Conservation (phyloP, 768 basidiomycete genomes). For the Suillus decipiens region DNA sequence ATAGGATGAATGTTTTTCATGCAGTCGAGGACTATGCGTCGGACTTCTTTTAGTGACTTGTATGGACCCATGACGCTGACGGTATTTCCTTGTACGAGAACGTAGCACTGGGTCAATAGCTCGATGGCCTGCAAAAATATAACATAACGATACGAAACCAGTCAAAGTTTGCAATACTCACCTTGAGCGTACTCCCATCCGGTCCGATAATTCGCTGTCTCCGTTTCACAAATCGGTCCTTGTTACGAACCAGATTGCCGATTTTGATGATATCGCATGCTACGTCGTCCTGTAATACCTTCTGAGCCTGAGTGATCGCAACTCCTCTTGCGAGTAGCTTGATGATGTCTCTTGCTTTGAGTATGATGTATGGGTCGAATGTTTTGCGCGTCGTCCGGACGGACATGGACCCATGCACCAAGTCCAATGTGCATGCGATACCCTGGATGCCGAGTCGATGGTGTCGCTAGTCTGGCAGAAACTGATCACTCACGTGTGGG, state of each 20-base stretch:
- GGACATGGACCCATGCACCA: conserved; percentile 97
- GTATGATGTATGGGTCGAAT: conserved; percentile 92
- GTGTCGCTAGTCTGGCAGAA: neutral
- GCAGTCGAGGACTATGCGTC: conserved; percentile 95
- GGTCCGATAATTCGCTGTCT: conserved; percentile 97
- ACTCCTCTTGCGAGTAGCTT: conserved; percentile 95
- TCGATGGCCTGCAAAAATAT: conserved; percentile 81
- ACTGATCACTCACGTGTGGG: conserved; percentile 55
- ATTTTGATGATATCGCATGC: conserved; percentile 99
- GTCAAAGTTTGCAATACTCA: conserved; percentile 29
- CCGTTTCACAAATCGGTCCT: conserved; percentile 95
- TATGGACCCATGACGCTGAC: conserved; percentile 98
- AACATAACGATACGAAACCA: conserved; percentile 11
- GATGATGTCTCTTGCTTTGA: conserved; percentile 95
- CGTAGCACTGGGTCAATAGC: conserved; percentile 93
- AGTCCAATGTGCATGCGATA: conserved; percentile 86
- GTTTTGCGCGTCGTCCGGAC: conserved; percentile 97
- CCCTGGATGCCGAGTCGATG: conserved; percentile 50
- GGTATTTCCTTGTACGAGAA: conserved; percentile 96
- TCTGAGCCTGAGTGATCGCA: conserved; percentile 78
- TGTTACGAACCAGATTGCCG: conserved; percentile 90
- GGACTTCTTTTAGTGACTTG: conserved; percentile 94
- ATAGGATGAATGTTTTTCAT: conserved; percentile 99
- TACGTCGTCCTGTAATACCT: conserved; percentile 85
- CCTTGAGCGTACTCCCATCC: conserved; percentile 96